Evolutionary conservation across 2,329 filamentous ascomycete species (phyloP), one percentile per base, ranked within the genome.

Genomic region (Raffaelea ambrosiae): DNA sequence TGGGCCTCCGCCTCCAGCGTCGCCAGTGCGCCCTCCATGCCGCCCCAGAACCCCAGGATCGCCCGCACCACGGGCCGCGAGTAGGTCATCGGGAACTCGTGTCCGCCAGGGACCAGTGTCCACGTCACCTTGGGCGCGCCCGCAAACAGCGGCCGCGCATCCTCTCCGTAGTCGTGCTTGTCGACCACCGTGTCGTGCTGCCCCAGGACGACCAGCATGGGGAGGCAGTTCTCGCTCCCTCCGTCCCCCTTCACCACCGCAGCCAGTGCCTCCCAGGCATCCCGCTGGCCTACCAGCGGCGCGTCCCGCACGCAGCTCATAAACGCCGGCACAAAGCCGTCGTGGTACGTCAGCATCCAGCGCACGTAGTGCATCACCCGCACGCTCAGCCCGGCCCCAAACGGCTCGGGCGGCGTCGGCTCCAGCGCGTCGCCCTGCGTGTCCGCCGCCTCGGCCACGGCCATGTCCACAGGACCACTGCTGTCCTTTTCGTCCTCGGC

Each of bases 31-130:
- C 3, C 41, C 11, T 47, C 50, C 35, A 40, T 21, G 10, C 42
- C 51, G 33, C 57, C 64, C 74, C 74, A 80, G 49, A 75, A 70
- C 26, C 63, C 60, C 48, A 72, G 70, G 10, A 81, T 63, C 48
- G 66, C 66, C 39, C 61, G 57, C 49, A 79, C 55, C 11, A 76
- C 70, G 33, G 64, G 58, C 7, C 61, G 56, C 0, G 66, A 59
- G 50, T 74, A 69, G n/a, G 76, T 78, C 66, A 81, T 80, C 16
- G 79, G 76, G 55, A 83, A 82, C 53, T 83, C 78, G 55, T 83
- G 79, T 2, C 70, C 72, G 2, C 76, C 77, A 0, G 70, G 68
- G 1, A 82, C 63, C 11, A 75, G 59, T 31, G 64, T 68, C 71
- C 76, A 79, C 39, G 64, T 61, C 7, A 80, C 68, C 14, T 67